Percentiles rank a stretch among this genome's conserved stretches.
phyloP scores from a whole-genome alignment of 2,329 filamentous ascomycete species.

The Escovopsis sp. region DNA sequence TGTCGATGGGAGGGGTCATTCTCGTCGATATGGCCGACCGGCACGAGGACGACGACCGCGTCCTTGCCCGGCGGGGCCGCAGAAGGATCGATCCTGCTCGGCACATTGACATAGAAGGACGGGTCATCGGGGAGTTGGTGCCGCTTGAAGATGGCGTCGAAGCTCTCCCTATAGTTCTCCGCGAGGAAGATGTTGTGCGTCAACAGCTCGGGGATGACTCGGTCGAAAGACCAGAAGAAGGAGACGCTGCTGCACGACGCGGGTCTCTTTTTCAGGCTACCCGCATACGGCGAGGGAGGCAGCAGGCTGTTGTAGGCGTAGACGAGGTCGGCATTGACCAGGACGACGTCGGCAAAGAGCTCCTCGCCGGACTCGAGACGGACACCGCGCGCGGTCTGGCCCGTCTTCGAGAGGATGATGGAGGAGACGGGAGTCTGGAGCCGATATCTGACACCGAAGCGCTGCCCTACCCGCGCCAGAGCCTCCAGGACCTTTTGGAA shows the following conservation, averaged over 20 bases:
- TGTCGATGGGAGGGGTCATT: constrained; percentile 23
- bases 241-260: constrained; percentile 59
- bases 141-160: constrained; percentile 59
- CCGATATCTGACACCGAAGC: constrained; percentile 46
- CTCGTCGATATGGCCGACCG: constrained; percentile 47
- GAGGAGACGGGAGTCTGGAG: constrained; percentile 41
- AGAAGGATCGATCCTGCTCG: constrained; percentile 49
- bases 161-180: constrained; percentile 55
- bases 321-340: constrained; percentile 59
- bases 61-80: constrained; percentile 53
- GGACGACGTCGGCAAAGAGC: constrained; percentile 48
- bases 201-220: constrained; percentile 43
- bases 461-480: constrained; percentile 45
- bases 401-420: constrained; percentile 28
- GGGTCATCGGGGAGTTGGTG: constrained; percentile 52
- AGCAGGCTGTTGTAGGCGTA: constrained; percentile 61
- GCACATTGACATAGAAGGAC: constrained; percentile 66
- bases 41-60: constrained; percentile 53
- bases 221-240: constrained; percentile 58
- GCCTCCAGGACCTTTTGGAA: constrained; percentile 35
- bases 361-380: constrained; percentile 39
- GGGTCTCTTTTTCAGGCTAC: constrained; percentile 25
- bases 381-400: constrained; percentile 28
- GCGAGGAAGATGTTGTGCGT: constrained; percentile 69
- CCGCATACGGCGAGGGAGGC: constrained; percentile 27